Percentiles rank a stretch among this genome's conserved stretches.
Evolutionary conservation across 116 monocot species (phyloP).

Genomic region (Zostera marina): DNA sequence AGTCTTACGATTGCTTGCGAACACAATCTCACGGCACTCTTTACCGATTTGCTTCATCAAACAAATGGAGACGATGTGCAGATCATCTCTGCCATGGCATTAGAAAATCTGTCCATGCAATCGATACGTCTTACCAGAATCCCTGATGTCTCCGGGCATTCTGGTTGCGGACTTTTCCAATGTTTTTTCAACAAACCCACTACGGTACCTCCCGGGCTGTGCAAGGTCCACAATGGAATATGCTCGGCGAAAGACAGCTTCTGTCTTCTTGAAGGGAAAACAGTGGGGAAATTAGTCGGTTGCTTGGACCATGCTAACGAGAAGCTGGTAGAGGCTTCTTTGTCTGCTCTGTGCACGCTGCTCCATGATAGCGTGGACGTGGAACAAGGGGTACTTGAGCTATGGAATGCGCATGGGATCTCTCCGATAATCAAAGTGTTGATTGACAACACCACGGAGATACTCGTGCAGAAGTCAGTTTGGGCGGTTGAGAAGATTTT

Average conservation of each 20-base stretch:
- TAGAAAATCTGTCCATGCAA: conserved; percentile 66
- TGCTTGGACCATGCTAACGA: conserved; percentile 66
- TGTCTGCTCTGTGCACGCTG: conserved; percentile 75
- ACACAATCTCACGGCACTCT: conserved; percentile 44
- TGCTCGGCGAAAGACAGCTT: conserved; percentile 67
- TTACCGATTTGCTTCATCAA: conserved; percentile 57
- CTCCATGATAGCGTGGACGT: conserved; percentile 64
- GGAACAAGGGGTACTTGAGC: conserved; percentile 43
- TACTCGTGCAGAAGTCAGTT: conserved; percentile 33
- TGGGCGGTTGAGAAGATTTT: conserved; percentile 90
- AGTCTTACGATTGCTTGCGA: conserved; percentile 28
- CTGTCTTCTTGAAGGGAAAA: conserved; percentile 57
- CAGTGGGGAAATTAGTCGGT: conserved; percentile 61
- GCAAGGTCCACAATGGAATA: conserved; percentile 52
- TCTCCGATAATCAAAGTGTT: conserved; percentile 45
- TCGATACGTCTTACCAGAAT: conserved; percentile 34
- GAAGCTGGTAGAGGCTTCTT: conserved; percentile 61
- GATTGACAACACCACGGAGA: conserved; percentile 23
- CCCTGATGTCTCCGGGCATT: conserved; percentile 20
- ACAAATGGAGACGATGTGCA: conserved; percentile 67
- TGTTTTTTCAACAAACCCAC: conserved; percentile 32
- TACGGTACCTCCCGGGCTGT: conserved; percentile 21
- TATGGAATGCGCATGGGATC: conserved; percentile 43
- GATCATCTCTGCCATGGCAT: conserved; percentile 38
- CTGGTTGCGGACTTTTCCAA: conserved; percentile 24